These are phyloP conservation scores for Haplosporangium sp. DNA, from an alignment of 371 early-diverging fungal genomes.

Conservation along the genomic window DNA sequence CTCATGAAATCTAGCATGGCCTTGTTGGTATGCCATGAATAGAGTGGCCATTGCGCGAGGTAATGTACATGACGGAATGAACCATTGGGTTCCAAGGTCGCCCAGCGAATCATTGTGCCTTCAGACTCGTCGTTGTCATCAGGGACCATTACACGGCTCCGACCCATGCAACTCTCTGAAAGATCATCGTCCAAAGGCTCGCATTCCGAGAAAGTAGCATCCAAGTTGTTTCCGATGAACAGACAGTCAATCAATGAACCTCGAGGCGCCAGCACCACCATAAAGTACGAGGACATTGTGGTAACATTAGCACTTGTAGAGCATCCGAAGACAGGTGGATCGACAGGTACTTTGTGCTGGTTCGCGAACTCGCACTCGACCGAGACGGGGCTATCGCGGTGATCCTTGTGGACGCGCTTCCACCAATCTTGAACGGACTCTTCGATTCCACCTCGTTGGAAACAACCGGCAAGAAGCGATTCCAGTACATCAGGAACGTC, in stretches of 20 bases:
- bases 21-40: constrained; percentile 23
- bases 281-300: not conserved
- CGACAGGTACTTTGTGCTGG: not conserved
- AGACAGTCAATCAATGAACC: not conserved
- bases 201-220: not conserved
- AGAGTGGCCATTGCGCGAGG: constrained; percentile 19
- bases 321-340: not conserved
- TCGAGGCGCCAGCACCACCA: not conserved
- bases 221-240: not conserved
- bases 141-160: not conserved
- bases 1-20: constrained; percentile 24
- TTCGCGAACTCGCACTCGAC: constrained; percentile 8
- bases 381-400: constrained; percentile 2
- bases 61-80: constrained; percentile 21
- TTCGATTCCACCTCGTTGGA: constrained; percentile 2
- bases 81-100: constrained; percentile 6
- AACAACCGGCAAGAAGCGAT: not conserved
- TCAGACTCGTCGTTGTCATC: not conserved
- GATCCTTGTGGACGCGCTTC: not conserved
- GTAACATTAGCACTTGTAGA: not conserved
- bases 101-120: constrained; percentile 22
- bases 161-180: not conserved
- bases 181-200: not conserved
- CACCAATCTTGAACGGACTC: constrained; percentile 6
- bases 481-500: not conserved